These are phyloP conservation scores for Omphalotus guepiniiformis DNA, from an alignment of 768 basidiomycete genomes.

Conservation along the genomic window DNA sequence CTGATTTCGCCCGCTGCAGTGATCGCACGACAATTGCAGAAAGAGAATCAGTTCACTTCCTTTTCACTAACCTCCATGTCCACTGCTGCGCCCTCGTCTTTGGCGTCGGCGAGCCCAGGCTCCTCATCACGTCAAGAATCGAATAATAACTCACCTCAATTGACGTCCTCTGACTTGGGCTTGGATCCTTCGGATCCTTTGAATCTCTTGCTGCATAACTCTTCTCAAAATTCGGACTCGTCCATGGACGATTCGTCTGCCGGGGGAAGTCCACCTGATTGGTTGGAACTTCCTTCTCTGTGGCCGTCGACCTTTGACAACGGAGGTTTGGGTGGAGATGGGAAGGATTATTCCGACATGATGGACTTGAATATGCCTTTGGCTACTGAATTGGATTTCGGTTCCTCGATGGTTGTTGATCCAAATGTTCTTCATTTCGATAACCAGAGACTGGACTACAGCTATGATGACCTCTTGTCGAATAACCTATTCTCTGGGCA, in stretches of 20 bases:
- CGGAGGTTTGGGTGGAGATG: constrained; percentile 19
- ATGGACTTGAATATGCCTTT: constrained; percentile 41
- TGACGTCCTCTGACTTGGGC: constrained; percentile 38
- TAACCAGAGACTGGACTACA: constrained; percentile 7
- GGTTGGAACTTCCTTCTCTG: constrained; percentile 48
- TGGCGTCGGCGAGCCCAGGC: constrained; percentile 4
- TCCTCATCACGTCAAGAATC: neutral
- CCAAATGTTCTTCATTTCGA: constrained; percentile 59
- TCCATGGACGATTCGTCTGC: constrained; percentile 32
- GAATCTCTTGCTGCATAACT: constrained; percentile 51
- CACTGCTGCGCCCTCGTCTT: constrained; percentile 7
- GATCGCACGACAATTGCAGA: no score
- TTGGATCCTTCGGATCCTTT: constrained; percentile 57
- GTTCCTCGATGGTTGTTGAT: constrained; percentile 56
- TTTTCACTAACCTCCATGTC: constrained; percentile 6
- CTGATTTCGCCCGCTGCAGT: no score
- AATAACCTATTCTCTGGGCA: constrained; percentile 10
- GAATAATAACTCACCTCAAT: constrained; percentile 13
- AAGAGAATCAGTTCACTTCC: no score
- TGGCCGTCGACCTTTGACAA: constrained; percentile 32
- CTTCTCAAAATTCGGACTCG: constrained; percentile 27
- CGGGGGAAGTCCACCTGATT: constrained; percentile 39
- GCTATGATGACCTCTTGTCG: constrained; percentile 18
- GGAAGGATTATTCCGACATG: constrained; percentile 33
- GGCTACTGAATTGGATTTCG: constrained; percentile 60